Conservation (phyloP, 768 basidiomycete genomes). For the Pulveroboletus frians region DNA sequence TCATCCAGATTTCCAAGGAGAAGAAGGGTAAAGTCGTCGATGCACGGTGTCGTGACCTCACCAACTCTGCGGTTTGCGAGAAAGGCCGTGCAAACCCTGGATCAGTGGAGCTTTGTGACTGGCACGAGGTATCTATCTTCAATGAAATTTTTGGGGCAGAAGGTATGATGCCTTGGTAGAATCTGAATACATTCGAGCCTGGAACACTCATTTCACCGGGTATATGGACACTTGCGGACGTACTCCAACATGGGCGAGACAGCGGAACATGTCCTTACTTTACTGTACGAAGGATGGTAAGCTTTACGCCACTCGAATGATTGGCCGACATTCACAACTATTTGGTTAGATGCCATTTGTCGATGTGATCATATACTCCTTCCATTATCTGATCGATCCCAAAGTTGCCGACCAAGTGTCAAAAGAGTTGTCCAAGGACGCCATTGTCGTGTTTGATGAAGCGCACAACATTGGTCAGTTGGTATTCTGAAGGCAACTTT, state of each 20-base stretch:
- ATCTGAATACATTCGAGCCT: conserved; percentile 73
- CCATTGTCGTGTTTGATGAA: conserved; percentile 98
- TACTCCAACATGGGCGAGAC: conserved; percentile 83
- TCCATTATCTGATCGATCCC: conserved; percentile 97
- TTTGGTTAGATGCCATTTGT: conserved; percentile 86
- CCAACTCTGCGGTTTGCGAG: conserved; percentile 76
- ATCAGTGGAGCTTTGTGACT: conserved; percentile 86
- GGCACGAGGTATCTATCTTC: conserved; percentile 77
- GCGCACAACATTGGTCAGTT: conserved; percentile 93
- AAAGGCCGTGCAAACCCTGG: conserved; percentile 83
- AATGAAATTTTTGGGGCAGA: not conserved
- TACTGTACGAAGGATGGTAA: conserved; percentile 90
- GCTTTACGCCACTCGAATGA: conserved; percentile 13
- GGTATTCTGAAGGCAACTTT: not conserved
- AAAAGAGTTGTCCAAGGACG: conserved; percentile 94
- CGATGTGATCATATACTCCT: conserved; percentile 96
- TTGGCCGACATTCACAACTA: not conserved
- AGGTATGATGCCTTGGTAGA: conserved; percentile 41
- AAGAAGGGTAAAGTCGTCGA: conserved; percentile 98
- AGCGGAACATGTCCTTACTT: conserved; percentile 93
- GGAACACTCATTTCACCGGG: conserved; percentile 80
- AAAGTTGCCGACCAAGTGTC: conserved; percentile 99
- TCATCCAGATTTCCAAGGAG: conserved; percentile 80
- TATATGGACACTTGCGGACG: conserved; percentile 91
- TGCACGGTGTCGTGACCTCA: conserved; percentile 93